Percentiles rank a stretch among this genome's conserved stretches.
These are phyloP conservation scores for Biscogniauxia sp. DNA, from an alignment of 2,329 filamentous ascomycete genomes.

Conservation along the genomic window DNA sequence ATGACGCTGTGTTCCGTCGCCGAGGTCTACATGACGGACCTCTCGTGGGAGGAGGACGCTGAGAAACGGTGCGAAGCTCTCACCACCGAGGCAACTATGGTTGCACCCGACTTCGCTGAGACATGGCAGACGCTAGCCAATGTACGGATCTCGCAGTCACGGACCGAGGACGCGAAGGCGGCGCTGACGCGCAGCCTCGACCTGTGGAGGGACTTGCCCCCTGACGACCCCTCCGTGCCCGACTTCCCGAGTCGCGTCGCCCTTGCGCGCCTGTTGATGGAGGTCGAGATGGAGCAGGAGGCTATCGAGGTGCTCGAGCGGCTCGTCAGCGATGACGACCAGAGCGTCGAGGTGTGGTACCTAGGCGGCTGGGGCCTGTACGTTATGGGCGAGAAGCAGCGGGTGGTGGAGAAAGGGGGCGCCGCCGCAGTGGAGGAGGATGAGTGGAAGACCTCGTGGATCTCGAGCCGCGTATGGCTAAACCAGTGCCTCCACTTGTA, in stretches of 20 bases:
- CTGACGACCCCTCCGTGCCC: constrained; percentile 70
- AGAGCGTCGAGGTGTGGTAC: constrained; percentile 96
- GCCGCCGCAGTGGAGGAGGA: constrained; percentile 38
- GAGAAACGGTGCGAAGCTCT: constrained; percentile 84
- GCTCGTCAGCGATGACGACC: constrained; percentile 83
- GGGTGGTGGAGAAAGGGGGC: constrained; percentile 45
- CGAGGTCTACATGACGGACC: constrained; percentile 98
- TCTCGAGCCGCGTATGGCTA: constrained; percentile 79
- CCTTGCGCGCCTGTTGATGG: constrained; percentile 82
- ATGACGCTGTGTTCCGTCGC: constrained; percentile 91
- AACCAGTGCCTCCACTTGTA: constrained; percentile 80
- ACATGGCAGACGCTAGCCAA: constrained; percentile 95
- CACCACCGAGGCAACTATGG: constrained; percentile 84
- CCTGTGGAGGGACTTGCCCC: constrained; percentile 77
- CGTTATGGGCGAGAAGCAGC: constrained; percentile 69
- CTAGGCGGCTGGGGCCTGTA: constrained; percentile 92
- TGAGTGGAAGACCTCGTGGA: constrained; percentile 61
- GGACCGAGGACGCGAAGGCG: constrained; percentile 73
- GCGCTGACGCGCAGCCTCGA: constrained; percentile 78
- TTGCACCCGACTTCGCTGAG: constrained; percentile 78
- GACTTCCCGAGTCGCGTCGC: constrained; percentile 85
- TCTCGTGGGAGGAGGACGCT: constrained; percentile 89
- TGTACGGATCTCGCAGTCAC: constrained; percentile 84
- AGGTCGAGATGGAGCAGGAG: constrained; percentile 80
- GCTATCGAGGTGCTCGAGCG: constrained; percentile 83